Conservation (phyloP, 129 eudicot species). For the Solidago caesia region DNA sequence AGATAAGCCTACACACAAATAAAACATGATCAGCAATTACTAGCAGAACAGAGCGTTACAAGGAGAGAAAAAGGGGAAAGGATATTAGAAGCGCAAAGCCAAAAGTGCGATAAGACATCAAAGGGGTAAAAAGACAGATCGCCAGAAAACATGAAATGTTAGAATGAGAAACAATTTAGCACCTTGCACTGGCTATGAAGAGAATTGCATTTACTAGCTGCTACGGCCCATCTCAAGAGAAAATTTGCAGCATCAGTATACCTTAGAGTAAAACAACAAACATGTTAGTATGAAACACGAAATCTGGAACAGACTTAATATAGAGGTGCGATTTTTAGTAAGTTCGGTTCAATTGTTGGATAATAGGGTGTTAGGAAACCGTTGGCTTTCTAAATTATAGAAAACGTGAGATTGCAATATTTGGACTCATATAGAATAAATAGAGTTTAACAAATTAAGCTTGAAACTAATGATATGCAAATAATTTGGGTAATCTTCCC, state of each 20-base stretch:
- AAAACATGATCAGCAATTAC: conserved; percentile 5
- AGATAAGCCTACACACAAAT: conserved; percentile 77
- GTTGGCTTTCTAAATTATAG: not conserved
- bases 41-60: not conserved
- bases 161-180: not conserved
- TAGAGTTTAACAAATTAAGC: not conserved
- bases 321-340: not conserved
- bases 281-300: not conserved
- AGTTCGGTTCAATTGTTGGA: not conserved
- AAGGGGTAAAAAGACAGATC: conserved; percentile 10
- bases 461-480: not conserved
- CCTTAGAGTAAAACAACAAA: conserved; percentile 39
- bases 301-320: not conserved
- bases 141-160: conserved; percentile 10
- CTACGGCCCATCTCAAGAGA: conserved; percentile 71
- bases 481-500: not conserved
- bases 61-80: not conserved
- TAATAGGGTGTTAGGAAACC: not conserved
- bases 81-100: not conserved
- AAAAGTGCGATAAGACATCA: not conserved
- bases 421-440: not conserved
- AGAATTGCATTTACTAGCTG: conserved; percentile 89
- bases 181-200: conserved; percentile 96
- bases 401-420: not conserved
- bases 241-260: conserved; percentile 82